A percentile compares a stretch with the other conserved stretches of the same genome.
phyloP scores from a whole-genome alignment of 345 rosid species.

The Schrenkiella parvula region DNA sequence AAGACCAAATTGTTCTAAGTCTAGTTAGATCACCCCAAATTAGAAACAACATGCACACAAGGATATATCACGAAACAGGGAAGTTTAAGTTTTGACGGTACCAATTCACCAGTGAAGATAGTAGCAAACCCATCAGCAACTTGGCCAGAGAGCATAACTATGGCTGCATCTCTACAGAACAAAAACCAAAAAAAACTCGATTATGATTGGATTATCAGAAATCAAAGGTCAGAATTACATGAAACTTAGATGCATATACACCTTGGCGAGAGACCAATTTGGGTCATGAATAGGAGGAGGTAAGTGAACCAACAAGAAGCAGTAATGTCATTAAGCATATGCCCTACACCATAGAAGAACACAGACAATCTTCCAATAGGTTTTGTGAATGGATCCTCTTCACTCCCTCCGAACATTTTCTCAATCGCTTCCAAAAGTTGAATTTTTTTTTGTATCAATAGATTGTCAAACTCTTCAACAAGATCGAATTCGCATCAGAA shows the following conservation, averaged over 20 bases:
- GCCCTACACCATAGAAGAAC: conserved; percentile 83
- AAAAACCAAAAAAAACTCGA: not conserved
- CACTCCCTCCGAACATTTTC: conserved; percentile 28
- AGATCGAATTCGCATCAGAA: not conserved
- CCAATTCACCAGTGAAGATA: conserved; percentile 81
- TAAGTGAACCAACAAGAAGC: conserved; percentile 98
- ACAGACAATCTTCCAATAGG: conserved; percentile 71
- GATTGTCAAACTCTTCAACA: not conserved
- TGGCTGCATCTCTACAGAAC: conserved; percentile 75
- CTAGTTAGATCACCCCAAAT: not conserved
- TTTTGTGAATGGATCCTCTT: conserved; percentile 44
- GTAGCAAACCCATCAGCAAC: conserved; percentile 86
- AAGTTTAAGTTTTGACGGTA: conserved; percentile 16
- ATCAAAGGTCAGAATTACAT: not conserved
- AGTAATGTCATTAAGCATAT: conserved; percentile 96
- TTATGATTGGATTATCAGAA: not conserved
- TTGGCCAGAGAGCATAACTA: conserved; percentile 91
- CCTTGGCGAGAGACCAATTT: conserved; percentile 85
- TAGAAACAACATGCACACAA: not conserved
- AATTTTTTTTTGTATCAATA: not conserved
- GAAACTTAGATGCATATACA: not conserved
- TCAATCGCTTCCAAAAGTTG: not conserved
- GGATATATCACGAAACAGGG: not conserved
- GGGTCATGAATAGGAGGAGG: conserved; percentile 77
- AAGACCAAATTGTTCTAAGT: not conserved